A percentile compares a stretch with the other conserved stretches of the same genome.
Evolutionary conservation across 1,284 basidiomycete genomes (phyloP).

Genomic region (Puccinia novopanici): DNA sequence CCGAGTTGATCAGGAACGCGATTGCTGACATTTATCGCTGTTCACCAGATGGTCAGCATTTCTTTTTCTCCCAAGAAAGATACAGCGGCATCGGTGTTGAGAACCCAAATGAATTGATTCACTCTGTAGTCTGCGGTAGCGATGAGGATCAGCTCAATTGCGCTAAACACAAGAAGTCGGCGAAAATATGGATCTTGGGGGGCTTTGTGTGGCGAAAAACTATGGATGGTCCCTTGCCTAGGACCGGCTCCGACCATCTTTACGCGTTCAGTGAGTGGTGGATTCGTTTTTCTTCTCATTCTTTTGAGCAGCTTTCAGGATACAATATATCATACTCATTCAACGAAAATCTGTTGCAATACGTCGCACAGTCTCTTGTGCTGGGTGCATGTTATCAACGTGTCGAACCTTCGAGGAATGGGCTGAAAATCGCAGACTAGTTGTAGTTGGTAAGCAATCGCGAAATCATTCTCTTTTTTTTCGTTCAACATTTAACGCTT

Average conservation of each 20-base stretch:
- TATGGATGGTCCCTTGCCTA: slow-evolving; percentile 33
- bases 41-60: slow-evolving; percentile 13
- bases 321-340: not conserved
- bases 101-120: not conserved
- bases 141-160: not conserved
- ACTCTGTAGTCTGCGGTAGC: not conserved
- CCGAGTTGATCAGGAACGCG: slow-evolving; percentile 44
- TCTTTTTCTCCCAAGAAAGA: not conserved
- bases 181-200: slow-evolving; percentile 41
- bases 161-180: slow-evolving; percentile 24
- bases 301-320: not conserved
- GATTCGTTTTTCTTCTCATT: not conserved
- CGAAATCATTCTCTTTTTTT: too few relatives aligned
- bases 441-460: slow-evolving; percentile 33
- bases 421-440: slow-evolving; percentile 39
- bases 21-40: slow-evolving; percentile 40
- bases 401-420: slow-evolving; percentile 45
- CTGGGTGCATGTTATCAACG: slow-evolving; percentile 45
- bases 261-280: slow-evolving; percentile 34
- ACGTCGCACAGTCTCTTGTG: slow-evolving; percentile 43
- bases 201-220: slow-evolving; percentile 47
- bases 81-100: not conserved
- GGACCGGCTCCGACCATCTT: slow-evolving; percentile 35
- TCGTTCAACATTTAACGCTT: too few relatives aligned
- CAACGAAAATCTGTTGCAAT: not conserved